These are phyloP conservation scores for Phytophthora sojae DNA, from an alignment of 352 stramenopile species.

Conservation along the genomic window DNA sequence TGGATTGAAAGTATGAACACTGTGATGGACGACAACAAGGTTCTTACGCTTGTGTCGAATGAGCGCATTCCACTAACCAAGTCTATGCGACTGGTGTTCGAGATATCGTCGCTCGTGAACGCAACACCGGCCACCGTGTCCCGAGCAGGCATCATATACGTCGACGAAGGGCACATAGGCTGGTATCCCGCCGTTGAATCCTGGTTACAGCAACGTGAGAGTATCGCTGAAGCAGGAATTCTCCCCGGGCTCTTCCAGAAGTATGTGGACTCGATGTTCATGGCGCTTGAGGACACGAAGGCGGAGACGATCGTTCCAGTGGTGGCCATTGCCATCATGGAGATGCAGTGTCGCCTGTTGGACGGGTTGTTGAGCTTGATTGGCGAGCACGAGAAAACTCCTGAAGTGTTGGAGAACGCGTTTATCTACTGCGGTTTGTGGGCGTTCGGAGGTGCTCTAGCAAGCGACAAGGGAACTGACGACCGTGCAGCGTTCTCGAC, in stretches of 20 bases:
- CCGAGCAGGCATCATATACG: slow-evolving; percentile 96
- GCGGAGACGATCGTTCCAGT: slow-evolving; percentile 64
- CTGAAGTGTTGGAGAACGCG: slow-evolving; percentile 93
- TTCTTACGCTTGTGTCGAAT: slow-evolving; percentile 97
- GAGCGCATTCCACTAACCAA: slow-evolving; percentile 96
- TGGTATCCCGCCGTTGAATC: slow-evolving; percentile 95
- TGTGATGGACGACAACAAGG: slow-evolving; percentile 94
- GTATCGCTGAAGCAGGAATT: slow-evolving; percentile 81
- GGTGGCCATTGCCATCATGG: slow-evolving; percentile 72
- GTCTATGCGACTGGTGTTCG: slow-evolving; percentile 98
- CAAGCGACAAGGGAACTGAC: slow-evolving; percentile 82
- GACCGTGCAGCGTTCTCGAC: slow-evolving; percentile 67
- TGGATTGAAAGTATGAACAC: slow-evolving; percentile 96
- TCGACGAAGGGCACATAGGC: slow-evolving; percentile 93
- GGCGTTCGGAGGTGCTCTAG: slow-evolving; percentile 95
- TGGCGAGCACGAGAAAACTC: slow-evolving; percentile 82
- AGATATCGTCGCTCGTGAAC: slow-evolving; percentile 97
- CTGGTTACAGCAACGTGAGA: slow-evolving; percentile 89
- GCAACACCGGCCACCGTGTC: slow-evolving; percentile 97
- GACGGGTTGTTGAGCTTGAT: slow-evolving; percentile 90
- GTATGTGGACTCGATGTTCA: slow-evolving; percentile 91
- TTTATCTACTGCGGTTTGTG: slow-evolving; percentile 96
- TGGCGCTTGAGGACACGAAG: slow-evolving; percentile 75
- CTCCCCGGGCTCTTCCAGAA: slow-evolving; percentile 94
- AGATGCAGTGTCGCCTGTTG: slow-evolving; percentile 94